Percentiles rank a stretch among this genome's conserved stretches.
These are phyloP conservation scores for Eutrema salsugineum DNA, from an alignment of 441 rosid genomes.

Conservation along the genomic window DNA sequence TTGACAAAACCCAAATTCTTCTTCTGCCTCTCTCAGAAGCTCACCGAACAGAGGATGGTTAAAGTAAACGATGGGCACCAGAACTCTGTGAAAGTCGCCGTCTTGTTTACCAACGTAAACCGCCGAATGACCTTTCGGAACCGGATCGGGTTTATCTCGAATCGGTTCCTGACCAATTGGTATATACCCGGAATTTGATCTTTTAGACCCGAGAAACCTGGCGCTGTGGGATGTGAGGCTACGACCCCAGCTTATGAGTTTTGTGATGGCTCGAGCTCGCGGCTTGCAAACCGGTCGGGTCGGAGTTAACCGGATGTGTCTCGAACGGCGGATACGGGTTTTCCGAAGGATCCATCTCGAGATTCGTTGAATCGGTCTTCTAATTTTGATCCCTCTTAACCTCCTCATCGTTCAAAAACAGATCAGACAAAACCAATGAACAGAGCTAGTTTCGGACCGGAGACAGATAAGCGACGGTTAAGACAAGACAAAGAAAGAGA, in stretches of 20 bases:
- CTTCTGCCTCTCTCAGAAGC: constrained; percentile 65
- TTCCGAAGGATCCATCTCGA: constrained; percentile 40
- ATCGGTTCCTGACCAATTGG: constrained; percentile 39
- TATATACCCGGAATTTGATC: constrained; percentile 38
- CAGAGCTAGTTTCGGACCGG: background rate
- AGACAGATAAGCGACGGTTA: background rate
- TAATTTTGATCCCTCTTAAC: constrained; percentile 55
- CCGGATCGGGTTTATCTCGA: constrained; percentile 17
- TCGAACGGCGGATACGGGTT: constrained; percentile 6
- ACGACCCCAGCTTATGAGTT: constrained; percentile 57
- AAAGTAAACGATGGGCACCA: constrained; percentile 71
- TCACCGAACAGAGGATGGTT: constrained; percentile 82
- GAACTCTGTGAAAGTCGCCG: constrained; percentile 61
- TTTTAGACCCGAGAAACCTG: constrained; percentile 36
- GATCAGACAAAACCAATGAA: background rate
- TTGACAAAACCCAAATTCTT: constrained; percentile 68
- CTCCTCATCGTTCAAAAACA: constrained; percentile 39
- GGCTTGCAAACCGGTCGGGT: constrained; percentile 13
- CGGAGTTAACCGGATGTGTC: constrained; percentile 5
- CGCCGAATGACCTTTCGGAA: constrained; percentile 74
- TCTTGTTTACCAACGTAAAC: constrained; percentile 68
- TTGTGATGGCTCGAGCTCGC: constrained; percentile 40
- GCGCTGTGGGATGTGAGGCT: constrained; percentile 43
- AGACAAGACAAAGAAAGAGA: background rate
- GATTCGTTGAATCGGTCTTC: constrained; percentile 45